Base-by-base conservation (phyloP, 2,329 filamentous ascomycete genomes). In the Trichoderma guizhouense region DNA sequence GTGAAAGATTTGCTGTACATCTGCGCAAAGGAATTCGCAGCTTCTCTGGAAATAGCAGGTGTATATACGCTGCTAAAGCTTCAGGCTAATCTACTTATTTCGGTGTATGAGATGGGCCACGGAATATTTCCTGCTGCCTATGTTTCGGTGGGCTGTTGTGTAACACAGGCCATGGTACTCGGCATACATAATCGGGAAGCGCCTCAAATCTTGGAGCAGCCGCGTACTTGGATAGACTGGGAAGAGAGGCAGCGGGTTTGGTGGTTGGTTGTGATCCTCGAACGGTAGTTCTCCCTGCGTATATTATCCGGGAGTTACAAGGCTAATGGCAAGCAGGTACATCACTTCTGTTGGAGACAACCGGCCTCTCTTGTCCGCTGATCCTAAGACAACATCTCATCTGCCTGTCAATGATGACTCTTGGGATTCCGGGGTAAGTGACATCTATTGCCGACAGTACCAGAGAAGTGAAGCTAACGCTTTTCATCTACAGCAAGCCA, bases 41-140 rank as follows among this genome's bases (percentile, higher is more conserved):
- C 64, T 21, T 55, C 69, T 14, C 58, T 77, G 12, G 77, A 79
- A 36, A 76, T 73, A n/a, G 68, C 74, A 2, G 73, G 70, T 21
- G 71, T 76, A 8, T 75, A 74, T 3, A 78, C 76, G 34, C 71
- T 79, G 14, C 66, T 74, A n/a, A 71, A 76, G 5, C 74, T 81
- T 7, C 76, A 80, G 53, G 74, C 76, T 2, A 53, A 76, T 24
- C 71, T 81, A 12, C 72, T 82, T 8, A 72, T 80, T 8, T 74
- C 78, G 2, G 24, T 77, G 1, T 82, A 81, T 71, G 80, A 82
- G 74, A 74, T 81, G n/a, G 77, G 78, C 3, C 79, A 82, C 53
- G 79, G 75, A 11, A 77, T 82, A 43, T 80, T 79, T 28, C 80
- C 81, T 1, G 76, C 78, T 2, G 80, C 77, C 0, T 82, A 79